Evolutionary conservation across 2,329 filamentous ascomycete genomes (phyloP), one percentile per base, ranked within the genome.

Genomic region (Albophoma yamanashiensis): DNA sequence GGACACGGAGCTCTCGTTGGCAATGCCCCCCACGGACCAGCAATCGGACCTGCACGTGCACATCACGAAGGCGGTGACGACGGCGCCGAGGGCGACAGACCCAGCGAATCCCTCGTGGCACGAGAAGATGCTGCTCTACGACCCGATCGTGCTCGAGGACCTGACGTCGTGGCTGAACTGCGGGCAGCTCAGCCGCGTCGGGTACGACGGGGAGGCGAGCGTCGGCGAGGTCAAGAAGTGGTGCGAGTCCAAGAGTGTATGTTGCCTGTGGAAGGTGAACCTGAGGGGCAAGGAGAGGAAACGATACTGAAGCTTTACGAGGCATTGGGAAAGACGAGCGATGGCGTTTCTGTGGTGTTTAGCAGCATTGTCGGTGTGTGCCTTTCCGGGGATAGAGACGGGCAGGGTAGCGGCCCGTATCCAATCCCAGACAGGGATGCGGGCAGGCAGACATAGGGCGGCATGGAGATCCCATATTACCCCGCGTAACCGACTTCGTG

Each of bases 121-220:
- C 66, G 91, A 97, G 73, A 95, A 92, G 75, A 97, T 99, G 55
- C 78, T 97, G 7, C 84, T 97, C 70, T 97, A 95, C 70, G 92
- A 97, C 67, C 91, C 93, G 0, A 88, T 99, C 52, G 81, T 94
- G 1, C 74, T 97, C 0, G 93, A 97, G 73, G 92, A 97, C 64
- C 77, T 99, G 17, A 83, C 92, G 0, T 75, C 77, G 0, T 97
- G 92, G 89, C 75, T 97, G 20, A 97, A 96, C 66, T 81, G 81
- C 4, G 88, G 88, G 15, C 83, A 85, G 31, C 74, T 92, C 53
- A 80, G 79, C 15, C 76, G 78, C 4, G 81, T 85, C 0, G 85
- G 85, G 0, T 88, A 83, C 66, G 87, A 90, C 64, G 80, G 79
- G 11, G 85, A 90, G 69, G 82, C 89, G 12, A 78, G 77, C 8